These are phyloP conservation scores for Coniferiporia sulphurascens DNA, from an alignment of 1,284 basidiomycete species.

Conservation along the genomic window DNA sequence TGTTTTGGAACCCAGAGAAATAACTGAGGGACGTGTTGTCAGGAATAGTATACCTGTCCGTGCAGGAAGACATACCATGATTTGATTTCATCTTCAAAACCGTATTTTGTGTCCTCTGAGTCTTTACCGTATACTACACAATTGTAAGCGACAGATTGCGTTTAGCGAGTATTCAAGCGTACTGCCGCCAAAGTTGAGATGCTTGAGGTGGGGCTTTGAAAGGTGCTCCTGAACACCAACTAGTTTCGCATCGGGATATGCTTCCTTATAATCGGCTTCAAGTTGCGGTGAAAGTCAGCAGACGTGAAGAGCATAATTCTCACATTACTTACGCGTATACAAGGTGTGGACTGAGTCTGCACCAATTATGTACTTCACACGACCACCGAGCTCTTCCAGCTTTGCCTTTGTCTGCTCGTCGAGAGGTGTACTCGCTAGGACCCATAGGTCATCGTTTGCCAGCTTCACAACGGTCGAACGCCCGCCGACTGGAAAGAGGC, in stretches of 20 bases:
- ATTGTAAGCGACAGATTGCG: slow-evolving; percentile 1
- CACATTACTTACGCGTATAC: slow-evolving; percentile 47
- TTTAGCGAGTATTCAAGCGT: slow-evolving; percentile 20
- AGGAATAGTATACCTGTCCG: background rate
- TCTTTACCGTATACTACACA: slow-evolving; percentile 60
- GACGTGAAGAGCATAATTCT: background rate
- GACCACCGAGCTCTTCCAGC: slow-evolving; percentile 73
- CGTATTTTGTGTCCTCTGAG: slow-evolving; percentile 60
- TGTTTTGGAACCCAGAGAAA: slow-evolving; percentile 79
- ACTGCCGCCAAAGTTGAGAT: slow-evolving; percentile 58
- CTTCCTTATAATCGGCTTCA: slow-evolving; percentile 63
- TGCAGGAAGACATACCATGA: slow-evolving; percentile 4
- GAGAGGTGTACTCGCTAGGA: slow-evolving; percentile 82
- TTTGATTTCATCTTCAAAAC: slow-evolving; percentile 77
- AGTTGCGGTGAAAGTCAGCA: background rate
- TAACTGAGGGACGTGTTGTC: slow-evolving; percentile 32
- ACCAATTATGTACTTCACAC: slow-evolving; percentile 61
- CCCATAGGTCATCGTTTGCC: slow-evolving; percentile 69
- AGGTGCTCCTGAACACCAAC: slow-evolving; percentile 59
- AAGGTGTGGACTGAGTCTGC: slow-evolving; percentile 63
- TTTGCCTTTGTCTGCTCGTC: slow-evolving; percentile 68
- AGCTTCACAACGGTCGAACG: slow-evolving; percentile 82
- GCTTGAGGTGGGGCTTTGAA: slow-evolving; percentile 35
- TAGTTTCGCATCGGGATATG: slow-evolving; percentile 75
- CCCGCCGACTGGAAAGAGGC: slow-evolving; percentile 69